Evolutionary conservation across 1,139 yeast species (phyloP), one percentile per base, ranked within the genome.

Genomic region (Candida neerlandica): DNA sequence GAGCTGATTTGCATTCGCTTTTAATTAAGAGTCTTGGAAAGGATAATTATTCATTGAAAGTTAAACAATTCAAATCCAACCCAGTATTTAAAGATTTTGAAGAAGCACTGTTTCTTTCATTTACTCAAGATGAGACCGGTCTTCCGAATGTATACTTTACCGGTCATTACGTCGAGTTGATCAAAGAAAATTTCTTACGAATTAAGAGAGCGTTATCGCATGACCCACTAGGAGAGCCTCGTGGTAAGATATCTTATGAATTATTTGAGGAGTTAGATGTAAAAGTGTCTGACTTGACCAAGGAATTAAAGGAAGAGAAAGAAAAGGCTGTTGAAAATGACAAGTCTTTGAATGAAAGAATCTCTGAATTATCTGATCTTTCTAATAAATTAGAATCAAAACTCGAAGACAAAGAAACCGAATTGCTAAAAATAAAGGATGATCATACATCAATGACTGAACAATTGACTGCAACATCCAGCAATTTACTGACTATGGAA

Each of bases 81-180:
- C 66, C 78, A 0, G 64, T 70, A 10, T 84, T 90, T 61, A 75
- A 79, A 16, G 78, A 80, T 45, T 84, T 81, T 30, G 81, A 78
- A 10, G 75, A 75, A 5, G 42, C 57, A 30, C 53, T 45, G 49
- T 35, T 58, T 48, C 46, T 60, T 51, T 35, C 61, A 37, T 52
- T 55, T 43, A 52, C 64, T 44, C 79, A 81, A 53, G 96, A 90
- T 62, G 85, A 82, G 2, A 84, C 96, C 1, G 99, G 99, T 1
- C 74, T 92, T 37, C 99, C 98, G 0, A 82, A 84, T 50, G 89
- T 92, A 1, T 90, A 80, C 58, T 86, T 94, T 60, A 87, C 85
- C 55, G 62, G 79, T 0, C 69, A 76, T 2, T 90, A 89, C 61
- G 85, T 89, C 3, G 72, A 73, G 4, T 69, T 90, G 49, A 69